Evolutionary conservation across 371 early-diverging fungal species (phyloP), one percentile per base, ranked within the genome.

Genomic region (Mortierella sp.): DNA sequence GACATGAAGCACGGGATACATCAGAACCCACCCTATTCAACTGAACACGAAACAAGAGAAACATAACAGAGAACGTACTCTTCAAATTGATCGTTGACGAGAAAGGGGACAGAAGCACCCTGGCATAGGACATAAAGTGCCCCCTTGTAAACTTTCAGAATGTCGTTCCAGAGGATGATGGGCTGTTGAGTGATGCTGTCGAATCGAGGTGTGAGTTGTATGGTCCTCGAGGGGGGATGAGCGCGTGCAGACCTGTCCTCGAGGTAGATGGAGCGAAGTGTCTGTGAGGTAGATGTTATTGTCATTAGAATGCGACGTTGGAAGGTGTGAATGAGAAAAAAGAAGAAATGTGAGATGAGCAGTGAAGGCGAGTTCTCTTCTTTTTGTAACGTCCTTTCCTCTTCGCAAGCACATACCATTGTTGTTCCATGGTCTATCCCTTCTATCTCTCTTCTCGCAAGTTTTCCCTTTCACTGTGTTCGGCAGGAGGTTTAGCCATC

Each of bases 111-210:
- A 10, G 65, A 31, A 14, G 65, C 38, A 34, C 65, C 65, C 65
- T 68, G 38, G 9, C 68, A 68, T 21, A 42, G 44, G 21, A 68
- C 68, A 42, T 68, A 68, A 10, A 21, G 68, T 9, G 42, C 68
- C 9, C 68, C 42, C 42, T 68, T 68, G 24, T 42, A 68, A 10
- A 42, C 68, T 68, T 42, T 42, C 3, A 34, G 24, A 34, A 63
- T 63, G 65, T 63, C 65, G 9, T 63, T 34, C 65, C 65, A 63
- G 68, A 68, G 68, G 42, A 68, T 68, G 68, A 68, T 38, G 42
- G 68, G 44, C 9, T 68, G 68, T 16, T 24, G 14, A 4, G 68
- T 24, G 42, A 68, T 68, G 68, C 68, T 68, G 68, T 68, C 68
- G 68, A 63, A 34, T 63, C 34, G 65, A 63, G 65, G 65, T 5